Evolutionary conservation across 2,329 filamentous ascomycete genomes (phyloP).

Genomic region (Camillea tinctor): DNA sequence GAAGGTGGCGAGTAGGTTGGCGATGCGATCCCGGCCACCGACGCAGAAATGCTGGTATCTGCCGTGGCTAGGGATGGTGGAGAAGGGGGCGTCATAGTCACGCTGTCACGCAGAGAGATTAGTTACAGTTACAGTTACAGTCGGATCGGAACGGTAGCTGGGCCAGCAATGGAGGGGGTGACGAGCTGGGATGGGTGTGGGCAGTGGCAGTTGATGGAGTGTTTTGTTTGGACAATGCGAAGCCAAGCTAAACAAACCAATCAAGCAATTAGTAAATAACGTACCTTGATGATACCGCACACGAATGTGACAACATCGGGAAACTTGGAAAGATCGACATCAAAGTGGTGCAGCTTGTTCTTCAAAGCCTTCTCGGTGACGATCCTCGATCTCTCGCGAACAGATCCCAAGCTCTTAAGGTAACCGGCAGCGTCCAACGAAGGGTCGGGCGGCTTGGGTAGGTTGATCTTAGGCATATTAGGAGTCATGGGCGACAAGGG

Average conservation of each 20-base stretch:
- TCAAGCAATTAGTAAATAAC: slow-evolving; percentile 19
- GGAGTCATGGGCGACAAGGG: slow-evolving; percentile 53
- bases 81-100: slow-evolving; percentile 34
- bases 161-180: neutral
- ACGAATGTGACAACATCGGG: slow-evolving; percentile 81
- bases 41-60: slow-evolving; percentile 65
- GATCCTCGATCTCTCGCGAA: slow-evolving; percentile 74
- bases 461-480: slow-evolving; percentile 68
- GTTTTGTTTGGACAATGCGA: no score
- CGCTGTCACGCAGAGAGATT: slow-evolving; percentile 29
- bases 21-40: slow-evolving; percentile 48
- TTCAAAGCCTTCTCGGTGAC: slow-evolving; percentile 74
- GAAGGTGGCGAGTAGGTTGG: slow-evolving; percentile 33
- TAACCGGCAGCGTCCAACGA: slow-evolving; percentile 86
- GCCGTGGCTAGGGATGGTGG: slow-evolving; percentile 53
- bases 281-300: slow-evolving; percentile 90
- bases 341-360: slow-evolving; percentile 81
- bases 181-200: neutral
- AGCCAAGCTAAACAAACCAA: no score
- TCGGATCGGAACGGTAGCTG: no score
- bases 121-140: slow-evolving; percentile 2
- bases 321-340: slow-evolving; percentile 84
- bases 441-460: slow-evolving; percentile 85
- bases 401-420: slow-evolving; percentile 82
- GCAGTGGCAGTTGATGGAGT: neutral